A percentile compares a stretch with the other conserved stretches of the same genome.
phyloP scores from a whole-genome alignment of 768 basidiomycete genomes.

The Tricholoma matsutake region DNA sequence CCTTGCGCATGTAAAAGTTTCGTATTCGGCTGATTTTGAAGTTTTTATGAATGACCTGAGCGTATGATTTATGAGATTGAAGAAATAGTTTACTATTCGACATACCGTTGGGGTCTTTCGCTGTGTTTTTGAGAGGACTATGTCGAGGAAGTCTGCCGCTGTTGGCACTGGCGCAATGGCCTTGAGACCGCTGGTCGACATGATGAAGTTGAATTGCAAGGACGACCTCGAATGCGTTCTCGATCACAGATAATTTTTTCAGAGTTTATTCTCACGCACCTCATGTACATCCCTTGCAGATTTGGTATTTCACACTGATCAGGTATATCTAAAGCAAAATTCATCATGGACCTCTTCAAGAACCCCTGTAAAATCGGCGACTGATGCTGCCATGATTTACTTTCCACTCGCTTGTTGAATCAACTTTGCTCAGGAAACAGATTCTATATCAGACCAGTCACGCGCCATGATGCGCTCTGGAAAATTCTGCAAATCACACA shows the following conservation, averaged over 20 bases:
- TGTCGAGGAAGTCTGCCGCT: slow-evolving; percentile 91
- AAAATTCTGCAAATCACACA: too few relatives aligned
- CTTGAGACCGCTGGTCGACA: slow-evolving; percentile 90
- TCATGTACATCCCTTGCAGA: too few relatives aligned
- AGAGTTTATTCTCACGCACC: not conserved
- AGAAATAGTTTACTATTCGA: slow-evolving; percentile 3
- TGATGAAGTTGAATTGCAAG: slow-evolving; percentile 15
- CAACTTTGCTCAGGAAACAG: too few relatives aligned
- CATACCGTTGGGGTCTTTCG: slow-evolving; percentile 93
- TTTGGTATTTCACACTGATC: too few relatives aligned
- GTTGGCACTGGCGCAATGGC: slow-evolving; percentile 98
- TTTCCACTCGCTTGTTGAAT: too few relatives aligned
- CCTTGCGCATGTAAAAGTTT: slow-evolving; percentile 99
- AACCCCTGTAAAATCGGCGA: too few relatives aligned
- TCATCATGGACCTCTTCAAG: too few relatives aligned
- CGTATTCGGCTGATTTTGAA: slow-evolving; percentile 99
- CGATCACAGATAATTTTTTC: not conserved
- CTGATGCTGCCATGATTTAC: too few relatives aligned
- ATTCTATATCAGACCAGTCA: too few relatives aligned
- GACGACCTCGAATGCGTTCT: not conserved
- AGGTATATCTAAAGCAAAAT: too few relatives aligned
- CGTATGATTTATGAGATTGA: not conserved
- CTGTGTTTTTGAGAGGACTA: slow-evolving; percentile 91
- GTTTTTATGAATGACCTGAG: slow-evolving; percentile 96
- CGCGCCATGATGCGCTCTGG: too few relatives aligned